These are phyloP conservation scores for Auricularia heimuer DNA, from an alignment of 768 basidiomycete species.

Conservation along the genomic window DNA sequence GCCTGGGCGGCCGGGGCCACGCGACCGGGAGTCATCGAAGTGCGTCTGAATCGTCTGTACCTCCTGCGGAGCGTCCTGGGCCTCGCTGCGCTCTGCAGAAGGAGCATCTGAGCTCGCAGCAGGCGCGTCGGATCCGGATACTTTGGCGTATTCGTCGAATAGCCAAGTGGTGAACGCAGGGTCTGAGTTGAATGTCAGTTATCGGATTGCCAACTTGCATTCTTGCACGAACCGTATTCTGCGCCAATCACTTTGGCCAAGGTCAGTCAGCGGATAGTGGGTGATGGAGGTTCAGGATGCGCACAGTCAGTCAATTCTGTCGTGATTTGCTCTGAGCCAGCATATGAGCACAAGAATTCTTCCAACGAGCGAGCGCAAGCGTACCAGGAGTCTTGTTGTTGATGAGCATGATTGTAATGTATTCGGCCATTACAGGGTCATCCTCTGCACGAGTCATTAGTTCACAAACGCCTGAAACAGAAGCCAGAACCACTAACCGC, in stretches of 20 bases:
- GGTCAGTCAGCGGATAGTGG: conserved; percentile 3
- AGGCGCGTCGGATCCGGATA: conserved; percentile 22
- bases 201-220: conserved; percentile 11
- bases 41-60: neutral
- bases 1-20: conserved; percentile 30
- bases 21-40: conserved; percentile 37
- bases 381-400: conserved; percentile 77
- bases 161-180: conserved; percentile 82
- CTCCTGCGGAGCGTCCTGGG: neutral
- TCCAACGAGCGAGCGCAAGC: conserved; percentile 16
- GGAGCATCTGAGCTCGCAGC: neutral
- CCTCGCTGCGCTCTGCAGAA: conserved; percentile 1
- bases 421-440: conserved; percentile 88
- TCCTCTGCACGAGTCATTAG: neutral
- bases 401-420: conserved; percentile 91
- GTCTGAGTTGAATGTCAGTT: conserved; percentile 33
- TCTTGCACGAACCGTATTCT: conserved; percentile 4
- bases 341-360: neutral
- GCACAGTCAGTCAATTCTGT: conserved; percentile 74
- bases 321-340: conserved; percentile 66
- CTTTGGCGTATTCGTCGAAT: conserved; percentile 69
- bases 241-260: conserved; percentile 52
- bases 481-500: neutral
- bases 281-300: conserved; percentile 3
- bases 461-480: neutral